Evolutionary conservation across 306 rosid genomes (phyloP), one percentile per base, ranked within the genome.

Genomic region (Sphenostylis stenocarpa): DNA sequence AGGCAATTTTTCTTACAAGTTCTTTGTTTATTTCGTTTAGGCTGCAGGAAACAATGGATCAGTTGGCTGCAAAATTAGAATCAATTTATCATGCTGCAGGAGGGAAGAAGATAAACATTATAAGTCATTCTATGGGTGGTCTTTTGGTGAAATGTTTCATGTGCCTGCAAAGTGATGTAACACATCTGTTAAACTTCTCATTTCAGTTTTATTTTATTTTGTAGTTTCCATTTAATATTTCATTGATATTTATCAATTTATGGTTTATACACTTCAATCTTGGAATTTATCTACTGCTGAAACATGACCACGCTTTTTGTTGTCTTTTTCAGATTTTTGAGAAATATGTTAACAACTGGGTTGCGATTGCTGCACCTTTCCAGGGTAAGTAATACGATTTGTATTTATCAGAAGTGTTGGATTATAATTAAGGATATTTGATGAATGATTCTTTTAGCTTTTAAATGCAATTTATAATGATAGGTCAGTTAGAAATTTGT

Each of bases 91-190:
- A 79, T 31, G 97, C 99, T 72, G 82, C 99, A 6, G 99, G 99
- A 83, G 94, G 89, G 80, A 92, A 89, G 79, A 92, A 92, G 97
- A 89, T 95, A 53, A 91, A 75, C 77, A 62, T 95, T 80, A 90
- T 95, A 78, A 95, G 85, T 85, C 99, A 95, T 81, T 95, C 99
- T 49, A 92, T 95, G 99, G 99, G 97, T 3, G 99, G 99, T 33
- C 91, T 95, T 75, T 82, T 95, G 73, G 97, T 95, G 87, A 95
- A 95, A 86, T 95, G 97, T 85, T 95, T 95, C 85, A 90, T 92
- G 99, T 7, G 67, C 88, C 85, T 95, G 86, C 96, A 81, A 33
- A 82, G 86, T 81, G 86, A 92, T 77, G 99, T 95, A 95, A 86
- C 70, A 36, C 61, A 55, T 80, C 74, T 28, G 34, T 47, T 19